phyloP scores from a whole-genome alignment of 2,329 filamentous ascomycete genomes.

The Trichoderma sp. region DNA sequence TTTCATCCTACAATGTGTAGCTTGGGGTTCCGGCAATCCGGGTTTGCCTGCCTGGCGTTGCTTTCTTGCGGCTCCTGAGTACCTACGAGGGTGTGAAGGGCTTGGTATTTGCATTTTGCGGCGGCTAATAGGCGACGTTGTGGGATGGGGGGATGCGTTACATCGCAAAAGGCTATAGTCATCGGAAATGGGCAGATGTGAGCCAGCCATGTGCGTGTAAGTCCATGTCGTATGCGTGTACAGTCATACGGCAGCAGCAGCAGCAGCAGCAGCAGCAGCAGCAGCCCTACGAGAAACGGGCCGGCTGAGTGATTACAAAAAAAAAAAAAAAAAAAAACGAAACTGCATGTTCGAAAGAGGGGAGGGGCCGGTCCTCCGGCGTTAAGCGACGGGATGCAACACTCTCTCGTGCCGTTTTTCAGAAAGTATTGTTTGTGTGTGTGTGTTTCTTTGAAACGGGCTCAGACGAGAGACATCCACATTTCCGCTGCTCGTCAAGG shows the following conservation, averaged over 20 bases:
- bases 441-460: not conserved
- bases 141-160: constrained; percentile 15
- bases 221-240: not conserved
- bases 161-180: not conserved
- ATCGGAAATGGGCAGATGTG: not conserved
- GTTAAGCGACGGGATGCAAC: constrained; percentile 9
- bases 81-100: not conserved
- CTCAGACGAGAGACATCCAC: not conserved
- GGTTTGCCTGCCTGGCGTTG: not conserved
- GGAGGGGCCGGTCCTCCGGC: not conserved
- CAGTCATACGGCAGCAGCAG: too few species aligned
- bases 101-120: not conserved
- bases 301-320: not conserved
- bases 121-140: constrained; percentile 18
- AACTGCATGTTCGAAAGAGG: not conserved
- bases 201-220: not conserved
- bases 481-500: not conserved
- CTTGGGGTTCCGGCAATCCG: not conserved
- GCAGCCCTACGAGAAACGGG: not conserved
- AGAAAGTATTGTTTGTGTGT: not conserved
- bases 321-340: too few species aligned
- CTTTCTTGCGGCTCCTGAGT: constrained; percentile 2
- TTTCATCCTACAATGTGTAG: not conserved
- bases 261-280: too few species aligned
- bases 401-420: not conserved